A percentile compares a stretch with the other conserved stretches of the same genome.
These are phyloP conservation scores for Calonectria honghensis DNA, from an alignment of 2,329 filamentous ascomycete species.

Conservation along the genomic window DNA sequence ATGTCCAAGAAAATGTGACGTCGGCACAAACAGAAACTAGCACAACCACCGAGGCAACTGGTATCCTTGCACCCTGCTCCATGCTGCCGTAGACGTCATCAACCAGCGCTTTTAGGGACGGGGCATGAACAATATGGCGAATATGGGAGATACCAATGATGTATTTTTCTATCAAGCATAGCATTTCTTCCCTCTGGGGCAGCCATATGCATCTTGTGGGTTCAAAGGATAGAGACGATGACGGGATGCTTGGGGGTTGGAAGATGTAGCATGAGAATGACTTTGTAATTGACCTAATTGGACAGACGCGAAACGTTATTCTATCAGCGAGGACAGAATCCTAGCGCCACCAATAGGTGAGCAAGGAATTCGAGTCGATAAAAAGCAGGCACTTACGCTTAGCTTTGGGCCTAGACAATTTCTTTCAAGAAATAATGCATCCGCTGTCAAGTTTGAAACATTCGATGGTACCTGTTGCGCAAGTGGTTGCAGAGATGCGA, in stretches of 20 bases:
- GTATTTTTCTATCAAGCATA: slow-evolving; percentile 57
- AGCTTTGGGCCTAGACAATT: slow-evolving; percentile 57
- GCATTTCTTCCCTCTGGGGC: slow-evolving; percentile 58
- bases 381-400: slow-evolving; percentile 51
- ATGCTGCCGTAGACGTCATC: slow-evolving; percentile 58
- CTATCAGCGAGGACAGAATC: slow-evolving; percentile 57
- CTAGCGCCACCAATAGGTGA: slow-evolving; percentile 42
- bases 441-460: slow-evolving; percentile 59
- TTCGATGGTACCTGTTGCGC: slow-evolving; percentile 53
- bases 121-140: slow-evolving; percentile 58
- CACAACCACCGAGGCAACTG: slow-evolving; percentile 54
- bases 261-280: slow-evolving; percentile 58
- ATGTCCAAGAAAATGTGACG: slow-evolving; percentile 58
- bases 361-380: too few species aligned
- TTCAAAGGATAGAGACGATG: slow-evolving; percentile 51
- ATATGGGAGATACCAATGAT: slow-evolving; percentile 56
- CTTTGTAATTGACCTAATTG: slow-evolving; percentile 57
- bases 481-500: slow-evolving; percentile 30
- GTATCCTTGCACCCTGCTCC: slow-evolving; percentile 48
- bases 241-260: slow-evolving; percentile 51
- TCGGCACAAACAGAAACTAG: slow-evolving; percentile 57
- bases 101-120: slow-evolving; percentile 54
- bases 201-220: slow-evolving; percentile 60
- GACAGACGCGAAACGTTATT: slow-evolving; percentile 59
- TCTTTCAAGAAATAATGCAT: slow-evolving; percentile 59